Evolutionary conservation across 1,139 yeast genomes (phyloP), one percentile per base, ranked within the genome.

Genomic region (Zygosaccharomyces pseudobailii): DNA sequence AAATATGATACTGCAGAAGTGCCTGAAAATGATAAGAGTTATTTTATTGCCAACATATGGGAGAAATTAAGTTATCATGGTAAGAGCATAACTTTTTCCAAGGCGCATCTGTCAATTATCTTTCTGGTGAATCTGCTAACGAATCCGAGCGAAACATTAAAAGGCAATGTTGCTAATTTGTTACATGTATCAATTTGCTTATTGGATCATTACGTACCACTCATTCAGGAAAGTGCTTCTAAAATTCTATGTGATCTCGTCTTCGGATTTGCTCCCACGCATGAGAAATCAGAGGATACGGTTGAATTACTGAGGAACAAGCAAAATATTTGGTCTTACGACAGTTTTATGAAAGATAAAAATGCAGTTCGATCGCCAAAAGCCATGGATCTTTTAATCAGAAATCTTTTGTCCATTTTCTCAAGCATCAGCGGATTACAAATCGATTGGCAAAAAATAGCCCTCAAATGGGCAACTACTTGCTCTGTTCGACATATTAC

Each of bases 401-500:
- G 89, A 50, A 79, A 79, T 48, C 74, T 85, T 2, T 63, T 89
- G 34, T 77, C 75, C 25, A 74, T 86, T 1, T 80, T 89, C 59
- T 63, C 75, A 3, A 71, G 72, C 0, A 56, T 68, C 0, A 80
- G 82, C 1, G 74, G 73, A 3, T 70, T 90, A 24, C 94, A 84
- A 58, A 78, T 78, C 43, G 84, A 83, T 46, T 88, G 98, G 98
- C 84, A 95, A 44, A 71, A 84, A 41, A 81, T 80, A 2, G 87
- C 97, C 0, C 72, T 94, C 40, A 75, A 76, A 33, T 94, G 98
- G 98, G 97, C 98, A 0, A 92, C 98, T 0, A 83, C 96, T 1
- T 92, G 98, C 70, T 95, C 97, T 2, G 98, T 92, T 0, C 77
- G 97, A 59, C 99, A 94, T 64, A 80, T 92, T 60, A 98, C 99